These are phyloP conservation scores for Ajuga chamaepitys DNA, from an alignment of 257 asterid genomes.

Conservation along the genomic window DNA sequence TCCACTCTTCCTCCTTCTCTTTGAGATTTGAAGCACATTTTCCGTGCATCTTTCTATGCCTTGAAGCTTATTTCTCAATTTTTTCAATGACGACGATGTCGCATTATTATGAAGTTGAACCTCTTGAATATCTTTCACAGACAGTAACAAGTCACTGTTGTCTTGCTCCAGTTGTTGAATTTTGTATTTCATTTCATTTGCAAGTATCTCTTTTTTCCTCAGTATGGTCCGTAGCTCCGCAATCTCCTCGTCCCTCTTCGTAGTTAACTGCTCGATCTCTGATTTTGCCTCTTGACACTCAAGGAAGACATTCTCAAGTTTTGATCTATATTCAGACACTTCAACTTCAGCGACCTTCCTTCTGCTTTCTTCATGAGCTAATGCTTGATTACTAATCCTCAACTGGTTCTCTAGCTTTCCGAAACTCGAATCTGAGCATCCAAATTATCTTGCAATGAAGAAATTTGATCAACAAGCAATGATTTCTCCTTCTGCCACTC, in stretches of 20 bases:
- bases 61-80: conserved; percentile 16
- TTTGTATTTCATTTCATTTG: conserved; percentile 21
- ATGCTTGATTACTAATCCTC: conserved; percentile 28
- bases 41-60: conserved; percentile 21
- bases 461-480: conserved; percentile 25
- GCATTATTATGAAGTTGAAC: conserved; percentile 19
- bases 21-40: conserved; percentile 21
- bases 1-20: conserved; percentile 33
- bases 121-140: conserved; percentile 23
- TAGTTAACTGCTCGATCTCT: conserved; percentile 22
- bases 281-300: conserved; percentile 24
- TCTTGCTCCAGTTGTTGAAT: conserved; percentile 27
- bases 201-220: conserved; percentile 21
- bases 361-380: conserved; percentile 31
- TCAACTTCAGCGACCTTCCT: conserved; percentile 30
- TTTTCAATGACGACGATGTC: conserved; percentile 15
- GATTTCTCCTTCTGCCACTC: conserved; percentile 41
- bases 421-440: conserved; percentile 30
- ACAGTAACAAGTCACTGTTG: conserved; percentile 15
- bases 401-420: conserved; percentile 25
- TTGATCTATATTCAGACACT: conserved; percentile 25
- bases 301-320: conserved; percentile 19
- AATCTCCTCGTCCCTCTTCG: conserved; percentile 36
- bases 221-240: conserved; percentile 20
- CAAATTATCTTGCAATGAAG: conserved; percentile 26